Conservation (phyloP, 768 basidiomycete species). For the Cystobasidium onofrii region DNA sequence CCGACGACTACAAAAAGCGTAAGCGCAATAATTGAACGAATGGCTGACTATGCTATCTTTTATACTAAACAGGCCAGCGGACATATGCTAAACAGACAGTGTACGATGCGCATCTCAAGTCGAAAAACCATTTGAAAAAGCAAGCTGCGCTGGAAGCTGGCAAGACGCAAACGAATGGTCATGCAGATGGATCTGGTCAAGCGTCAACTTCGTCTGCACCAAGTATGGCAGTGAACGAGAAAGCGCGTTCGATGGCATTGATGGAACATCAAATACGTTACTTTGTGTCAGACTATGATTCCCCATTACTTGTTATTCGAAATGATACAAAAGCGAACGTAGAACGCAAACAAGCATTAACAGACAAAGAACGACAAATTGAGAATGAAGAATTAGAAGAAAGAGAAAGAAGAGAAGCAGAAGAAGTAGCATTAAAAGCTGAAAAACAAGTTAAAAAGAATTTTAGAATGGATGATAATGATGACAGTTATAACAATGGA, state of each 20-base stretch:
- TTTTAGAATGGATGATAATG: constrained; percentile 49
- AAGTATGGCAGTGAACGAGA: constrained; percentile 8
- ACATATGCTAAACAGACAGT: constrained; percentile 94
- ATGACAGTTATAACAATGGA: constrained; percentile 50
- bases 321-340: constrained; percentile 92
- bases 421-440: constrained; percentile 40
- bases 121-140: constrained; percentile 92
- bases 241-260: constrained; percentile 26
- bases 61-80: constrained; percentile 64
- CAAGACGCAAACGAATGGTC: constrained; percentile 26
- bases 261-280: constrained; percentile 54
- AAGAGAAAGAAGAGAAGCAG: constrained; percentile 43
- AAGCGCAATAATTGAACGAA: constrained; percentile 15
- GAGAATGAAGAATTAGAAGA: constrained; percentile 66
- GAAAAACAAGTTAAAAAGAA: constrained; percentile 33
- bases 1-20: no score
- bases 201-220: constrained; percentile 19
- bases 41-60: constrained; percentile 2
- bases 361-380: constrained; percentile 74
- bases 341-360: constrained; percentile 89
- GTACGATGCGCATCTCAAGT: constrained; percentile 87
- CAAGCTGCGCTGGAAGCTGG: constrained; percentile 53
- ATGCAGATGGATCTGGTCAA: background rate
- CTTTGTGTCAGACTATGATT: constrained; percentile 55
- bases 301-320: constrained; percentile 57